Percentiles rank a stretch among this genome's conserved stretches.
Conservation (phyloP, 768 basidiomycete species). For the Trichaptum fuscoviolaceum region DNA sequence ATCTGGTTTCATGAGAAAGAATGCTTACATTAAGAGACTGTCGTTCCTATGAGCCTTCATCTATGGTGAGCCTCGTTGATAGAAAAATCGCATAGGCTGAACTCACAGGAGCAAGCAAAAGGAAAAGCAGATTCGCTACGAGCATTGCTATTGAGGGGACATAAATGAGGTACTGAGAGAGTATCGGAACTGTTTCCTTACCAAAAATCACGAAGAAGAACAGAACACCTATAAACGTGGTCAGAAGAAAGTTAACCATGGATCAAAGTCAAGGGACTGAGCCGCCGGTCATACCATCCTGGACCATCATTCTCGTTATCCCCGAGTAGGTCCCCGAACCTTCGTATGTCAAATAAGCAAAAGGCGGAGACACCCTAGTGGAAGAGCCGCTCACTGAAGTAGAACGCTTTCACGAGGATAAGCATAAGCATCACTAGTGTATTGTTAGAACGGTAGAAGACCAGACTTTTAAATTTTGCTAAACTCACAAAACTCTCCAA, state of each 20-base stretch:
- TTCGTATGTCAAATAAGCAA: background rate
- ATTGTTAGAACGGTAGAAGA: background rate
- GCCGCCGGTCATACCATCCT: background rate
- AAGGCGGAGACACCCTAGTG: background rate
- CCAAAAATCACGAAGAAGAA: background rate
- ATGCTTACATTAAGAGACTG: background rate
- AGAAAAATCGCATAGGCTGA: background rate
- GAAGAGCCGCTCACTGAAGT: background rate
- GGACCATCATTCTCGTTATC: background rate
- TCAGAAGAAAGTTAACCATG: background rate
- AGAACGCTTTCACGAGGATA: background rate
- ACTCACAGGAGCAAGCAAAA: background rate
- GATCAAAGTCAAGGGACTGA: background rate
- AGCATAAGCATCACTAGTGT: background rate
- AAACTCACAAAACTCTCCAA: background rate
- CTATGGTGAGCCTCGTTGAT: background rate
- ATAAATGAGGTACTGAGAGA: background rate
- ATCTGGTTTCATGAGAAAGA: background rate
- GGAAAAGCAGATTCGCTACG: background rate
- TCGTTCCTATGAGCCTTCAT: background rate
- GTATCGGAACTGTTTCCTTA: background rate
- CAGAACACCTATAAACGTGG: background rate
- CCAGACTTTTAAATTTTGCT: background rate
- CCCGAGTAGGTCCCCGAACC: background rate
- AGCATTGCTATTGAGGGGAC: background rate